Conservation (phyloP, 306 rosid genomes). For the Arachis stenosperma region DNA sequence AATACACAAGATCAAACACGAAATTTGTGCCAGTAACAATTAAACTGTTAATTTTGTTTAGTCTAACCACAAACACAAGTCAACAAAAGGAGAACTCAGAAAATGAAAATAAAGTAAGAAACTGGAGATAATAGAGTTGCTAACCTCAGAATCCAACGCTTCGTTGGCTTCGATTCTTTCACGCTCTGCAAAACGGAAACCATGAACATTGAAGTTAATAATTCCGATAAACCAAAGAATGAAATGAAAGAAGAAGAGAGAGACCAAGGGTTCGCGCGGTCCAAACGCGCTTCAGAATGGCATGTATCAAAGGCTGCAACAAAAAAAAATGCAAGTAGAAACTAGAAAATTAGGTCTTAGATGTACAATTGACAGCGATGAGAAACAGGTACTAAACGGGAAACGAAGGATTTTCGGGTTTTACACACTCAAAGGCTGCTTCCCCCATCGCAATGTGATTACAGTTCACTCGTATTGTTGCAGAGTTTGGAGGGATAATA, state of each 20-base stretch:
- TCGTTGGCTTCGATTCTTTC: constrained; percentile 51
- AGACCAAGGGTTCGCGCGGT: constrained; percentile 71
- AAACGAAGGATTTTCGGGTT: constrained; percentile 18
- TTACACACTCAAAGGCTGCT: constrained; percentile 60
- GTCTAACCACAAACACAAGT: neutral
- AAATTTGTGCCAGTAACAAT: constrained; percentile 1
- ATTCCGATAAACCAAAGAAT: neutral
- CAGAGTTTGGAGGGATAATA: neutral
- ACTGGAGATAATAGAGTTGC: neutral
- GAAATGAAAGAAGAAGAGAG: neutral
- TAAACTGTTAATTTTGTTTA: neutral
- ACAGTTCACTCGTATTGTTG: neutral
- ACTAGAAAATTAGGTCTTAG: neutral
- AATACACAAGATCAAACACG: neutral
- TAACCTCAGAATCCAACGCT: constrained; percentile 66
- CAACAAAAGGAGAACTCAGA: constrained; percentile 14
- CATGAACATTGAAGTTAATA: neutral
- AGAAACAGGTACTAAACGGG: no score
- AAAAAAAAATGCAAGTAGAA: neutral
- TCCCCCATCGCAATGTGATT: constrained; percentile 56
- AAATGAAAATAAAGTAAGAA: neutral
- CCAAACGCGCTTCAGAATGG: constrained; percentile 84
- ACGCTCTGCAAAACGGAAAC: constrained; percentile 60
- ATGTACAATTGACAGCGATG: neutral
- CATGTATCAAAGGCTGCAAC: constrained; percentile 66